Base-by-base conservation (phyloP, 2,329 filamentous ascomycete species). In the Fusarium bulbicola region DNA sequence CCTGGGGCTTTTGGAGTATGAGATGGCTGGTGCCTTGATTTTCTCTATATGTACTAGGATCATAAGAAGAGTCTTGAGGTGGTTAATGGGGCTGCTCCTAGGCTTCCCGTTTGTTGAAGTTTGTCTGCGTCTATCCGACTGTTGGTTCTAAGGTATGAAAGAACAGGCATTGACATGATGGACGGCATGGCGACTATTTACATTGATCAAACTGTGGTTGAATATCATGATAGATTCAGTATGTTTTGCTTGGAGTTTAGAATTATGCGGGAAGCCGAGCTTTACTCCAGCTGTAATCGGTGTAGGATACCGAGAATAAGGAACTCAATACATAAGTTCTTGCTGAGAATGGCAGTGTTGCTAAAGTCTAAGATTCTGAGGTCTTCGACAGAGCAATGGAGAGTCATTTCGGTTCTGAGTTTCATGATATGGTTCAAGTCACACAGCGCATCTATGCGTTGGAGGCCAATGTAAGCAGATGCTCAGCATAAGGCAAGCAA, bases 231-330 rank as follows among this genome's bases (percentile, higher is more conserved):
- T 36, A 28, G 28, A 42, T 24, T 54, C 15, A 34, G 28, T 36
- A 30, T 57, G 40, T 54, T 68, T 34, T 52, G 39, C 57, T 73
- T 58, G 20, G 56, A 37, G 56, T 30, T 58, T 36, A 46, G 59
- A 60, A 68, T 13, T 18, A 61, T 71, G 66, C 61, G 56, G 63
- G 56, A 66, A 59, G 47, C 72, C 72, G 69, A 58, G 36, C 45
- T 58, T 60, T 63, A 21, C 52, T 69, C 30, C 47, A 64, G 47
- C 61, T 24, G 46, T 53, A 46, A 57, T 52, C 30, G 62, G 43
- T 36, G 63, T 66, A 60, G 32, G 49, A 47, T 40, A 64, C 60
- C 36, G 40, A 59, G 39, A 49, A 64, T 32, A 20, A 52, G 37
- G 34, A 45, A 28, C n/a, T 47, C 40, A 54, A 46, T 42, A 59